phyloP scores from a whole-genome alignment of 768 basidiomycete genomes.

The Boletus speciosus region DNA sequence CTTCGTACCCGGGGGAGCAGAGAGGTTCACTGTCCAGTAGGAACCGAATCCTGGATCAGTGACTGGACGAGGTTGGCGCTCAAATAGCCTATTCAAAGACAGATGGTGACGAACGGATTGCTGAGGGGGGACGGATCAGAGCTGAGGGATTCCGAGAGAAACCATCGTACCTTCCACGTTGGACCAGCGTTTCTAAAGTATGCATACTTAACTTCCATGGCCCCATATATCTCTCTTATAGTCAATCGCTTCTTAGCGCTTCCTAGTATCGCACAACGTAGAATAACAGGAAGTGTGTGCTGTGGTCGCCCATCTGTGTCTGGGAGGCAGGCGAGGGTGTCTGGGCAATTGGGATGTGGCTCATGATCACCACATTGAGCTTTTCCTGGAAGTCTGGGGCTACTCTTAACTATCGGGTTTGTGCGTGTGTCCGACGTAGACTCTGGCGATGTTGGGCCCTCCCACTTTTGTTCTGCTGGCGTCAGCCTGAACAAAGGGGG shows the following conservation, averaged over 20 bases:
- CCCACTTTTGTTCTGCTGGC: constrained; percentile 24
- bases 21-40: constrained; percentile 86
- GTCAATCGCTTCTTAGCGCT: constrained; percentile 72
- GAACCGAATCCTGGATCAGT: constrained; percentile 86
- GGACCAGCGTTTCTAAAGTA: constrained; percentile 79
- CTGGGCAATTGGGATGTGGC: constrained; percentile 74
- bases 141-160: not conserved
- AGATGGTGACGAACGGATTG: constrained; percentile 88
- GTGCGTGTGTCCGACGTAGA: constrained; percentile 34
- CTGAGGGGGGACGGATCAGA: constrained; percentile 35
- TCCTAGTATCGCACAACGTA: constrained; percentile 80
- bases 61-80: constrained; percentile 76
- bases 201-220: constrained; percentile 82
- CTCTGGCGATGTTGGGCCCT: constrained; percentile 32
- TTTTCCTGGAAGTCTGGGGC: constrained; percentile 20
- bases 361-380: constrained; percentile 44
- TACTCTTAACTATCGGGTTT: constrained; percentile 24
- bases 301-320: constrained; percentile 78
- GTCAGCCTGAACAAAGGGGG: constrained; percentile 29
- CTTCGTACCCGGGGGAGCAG: constrained; percentile 83
- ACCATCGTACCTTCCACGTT: constrained; percentile 71
- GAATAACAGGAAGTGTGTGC: constrained; percentile 80
- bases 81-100: constrained; percentile 77
- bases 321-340: constrained; percentile 72
- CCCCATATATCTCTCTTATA: constrained; percentile 81